Conservation (phyloP, 768 basidiomycete species). For the Suillus alpinus region DNA sequence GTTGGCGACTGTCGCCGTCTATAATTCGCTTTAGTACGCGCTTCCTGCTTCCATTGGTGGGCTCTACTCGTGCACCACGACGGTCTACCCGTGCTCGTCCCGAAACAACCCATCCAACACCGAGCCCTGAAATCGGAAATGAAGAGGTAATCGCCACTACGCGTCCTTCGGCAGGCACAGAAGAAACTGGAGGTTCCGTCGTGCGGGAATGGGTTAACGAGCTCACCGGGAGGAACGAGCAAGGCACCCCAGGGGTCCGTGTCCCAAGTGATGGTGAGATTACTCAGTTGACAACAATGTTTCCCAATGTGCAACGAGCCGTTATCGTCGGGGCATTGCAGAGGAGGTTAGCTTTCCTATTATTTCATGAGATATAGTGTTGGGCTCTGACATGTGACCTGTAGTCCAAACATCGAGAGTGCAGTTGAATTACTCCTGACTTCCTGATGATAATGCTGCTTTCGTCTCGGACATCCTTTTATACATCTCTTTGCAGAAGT, state of each 20-base stretch:
- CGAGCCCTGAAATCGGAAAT: conserved; percentile 29
- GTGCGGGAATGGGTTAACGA: conserved; percentile 81
- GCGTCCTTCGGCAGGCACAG: conserved; percentile 31
- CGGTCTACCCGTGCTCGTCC: conserved; percentile 75
- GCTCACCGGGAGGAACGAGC: conserved; percentile 62
- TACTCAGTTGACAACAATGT: conserved; percentile 71
- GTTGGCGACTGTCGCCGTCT: conserved; percentile 69
- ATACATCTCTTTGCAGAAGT: background rate
- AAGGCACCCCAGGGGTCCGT: conserved; percentile 54
- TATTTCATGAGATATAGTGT: background rate
- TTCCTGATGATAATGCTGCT: conserved; percentile 34
- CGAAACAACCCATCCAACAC: conserved; percentile 36
- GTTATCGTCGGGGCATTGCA: conserved; percentile 76
- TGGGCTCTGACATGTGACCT: conserved; percentile 5
- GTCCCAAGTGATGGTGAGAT: conserved; percentile 79
- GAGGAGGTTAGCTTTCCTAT: conserved; percentile 57
- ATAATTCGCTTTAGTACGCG: conserved; percentile 53
- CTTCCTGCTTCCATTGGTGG: conserved; percentile 66
- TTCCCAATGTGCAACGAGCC: conserved; percentile 75
- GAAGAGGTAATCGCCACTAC: conserved; percentile 70
- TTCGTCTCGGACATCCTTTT: background rate
- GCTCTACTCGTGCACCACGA: conserved; percentile 57
- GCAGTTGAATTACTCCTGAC: conserved; percentile 79
- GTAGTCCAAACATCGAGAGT: conserved; percentile 72
- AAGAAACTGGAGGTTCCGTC: conserved; percentile 44